Percentiles rank a stretch among this genome's conserved stretches.
phyloP scores from a whole-genome alignment of 2,329 filamentous ascomycete genomes.

The Colletotrichum tofieldiae region DNA sequence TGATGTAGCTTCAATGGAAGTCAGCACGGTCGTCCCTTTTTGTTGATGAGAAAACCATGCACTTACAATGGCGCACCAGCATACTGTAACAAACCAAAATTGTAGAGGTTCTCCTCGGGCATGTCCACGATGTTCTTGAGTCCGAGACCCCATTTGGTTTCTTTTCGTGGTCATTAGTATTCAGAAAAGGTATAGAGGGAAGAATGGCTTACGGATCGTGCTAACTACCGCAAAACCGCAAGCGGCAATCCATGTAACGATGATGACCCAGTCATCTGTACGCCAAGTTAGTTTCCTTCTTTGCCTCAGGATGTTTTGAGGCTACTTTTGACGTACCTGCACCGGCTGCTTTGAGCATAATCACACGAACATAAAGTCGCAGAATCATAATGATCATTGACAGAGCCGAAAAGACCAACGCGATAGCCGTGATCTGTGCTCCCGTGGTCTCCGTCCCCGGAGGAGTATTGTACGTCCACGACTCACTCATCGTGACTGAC shows the following conservation, averaged over 20 bases:
- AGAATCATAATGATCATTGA: slow-evolving; percentile 52
- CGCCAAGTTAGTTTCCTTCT: neutral
- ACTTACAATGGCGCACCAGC: slow-evolving; percentile 59
- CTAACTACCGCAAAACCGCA: slow-evolving; percentile 55
- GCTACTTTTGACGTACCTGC: slow-evolving; percentile 46
- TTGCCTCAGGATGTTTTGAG: neutral
- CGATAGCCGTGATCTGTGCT: slow-evolving; percentile 51
- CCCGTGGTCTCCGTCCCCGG: slow-evolving; percentile 52
- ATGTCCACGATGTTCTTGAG: slow-evolving; percentile 54
- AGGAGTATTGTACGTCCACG: slow-evolving; percentile 56
- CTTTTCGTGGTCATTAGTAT: slow-evolving; percentile 46
- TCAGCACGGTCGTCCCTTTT: neutral
- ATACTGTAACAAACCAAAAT: slow-evolving; percentile 60
- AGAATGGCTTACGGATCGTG: slow-evolving; percentile 52
- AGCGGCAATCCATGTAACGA: slow-evolving; percentile 47
- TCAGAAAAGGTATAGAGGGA: neutral
- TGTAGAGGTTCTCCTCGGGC: slow-evolving; percentile 54
- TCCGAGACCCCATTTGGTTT: slow-evolving; percentile 62
- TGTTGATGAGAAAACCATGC: accelerated
- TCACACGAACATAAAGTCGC: slow-evolving; percentile 54
- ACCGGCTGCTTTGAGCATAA: slow-evolving; percentile 55
- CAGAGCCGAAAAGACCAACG: slow-evolving; percentile 49
- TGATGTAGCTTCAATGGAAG: slow-evolving; percentile 53
- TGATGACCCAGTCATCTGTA: slow-evolving; percentile 45
- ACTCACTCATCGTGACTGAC: slow-evolving; percentile 19